Percentiles rank a stretch among this genome's conserved stretches.
Evolutionary conservation across 2,329 filamentous ascomycete species (phyloP).

Genomic region (Claviceps digitariae): DNA sequence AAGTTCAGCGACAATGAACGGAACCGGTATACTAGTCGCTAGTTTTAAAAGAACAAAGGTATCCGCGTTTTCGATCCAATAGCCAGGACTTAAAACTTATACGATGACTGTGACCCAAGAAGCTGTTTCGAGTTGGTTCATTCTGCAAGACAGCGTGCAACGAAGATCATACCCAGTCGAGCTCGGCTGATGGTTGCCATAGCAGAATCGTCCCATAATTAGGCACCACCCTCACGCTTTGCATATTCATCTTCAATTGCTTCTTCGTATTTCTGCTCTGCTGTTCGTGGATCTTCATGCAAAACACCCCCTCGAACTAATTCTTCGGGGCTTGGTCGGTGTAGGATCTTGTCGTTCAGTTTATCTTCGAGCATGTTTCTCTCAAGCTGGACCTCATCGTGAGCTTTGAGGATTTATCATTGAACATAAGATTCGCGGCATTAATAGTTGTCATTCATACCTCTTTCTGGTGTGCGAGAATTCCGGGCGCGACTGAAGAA

Average conservation of each 20-base stretch:
- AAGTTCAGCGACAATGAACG: too few relatives aligned
- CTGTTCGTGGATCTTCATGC: constrained; percentile 49
- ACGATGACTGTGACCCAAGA: too few relatives aligned
- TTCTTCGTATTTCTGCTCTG: constrained; percentile 43
- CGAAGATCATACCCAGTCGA: neutral
- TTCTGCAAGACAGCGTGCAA: neutral
- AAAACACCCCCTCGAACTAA: constrained; percentile 71
- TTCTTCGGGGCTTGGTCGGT: constrained; percentile 61
- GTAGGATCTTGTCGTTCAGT: constrained; percentile 74
- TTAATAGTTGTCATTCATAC: constrained; percentile 20
- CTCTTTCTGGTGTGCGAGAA: constrained; percentile 71
- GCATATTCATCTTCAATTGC: constrained; percentile 52
- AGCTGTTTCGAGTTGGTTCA: neutral
- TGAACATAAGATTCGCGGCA: neutral
- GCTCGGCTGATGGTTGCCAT: neutral
- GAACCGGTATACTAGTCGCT: too few relatives aligned
- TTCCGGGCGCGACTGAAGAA: constrained; percentile 60
- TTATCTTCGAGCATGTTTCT: constrained; percentile 79
- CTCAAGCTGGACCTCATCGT: constrained; percentile 40
- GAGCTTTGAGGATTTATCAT: neutral
- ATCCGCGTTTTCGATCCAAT: too few relatives aligned
- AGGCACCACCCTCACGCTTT: constrained; percentile 49
- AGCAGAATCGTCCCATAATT: constrained; percentile 10
- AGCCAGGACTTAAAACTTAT: too few relatives aligned
- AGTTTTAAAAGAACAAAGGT: too few relatives aligned